Base-by-base conservation (phyloP, 306 rosid species). In the Prunus mongolica region DNA sequence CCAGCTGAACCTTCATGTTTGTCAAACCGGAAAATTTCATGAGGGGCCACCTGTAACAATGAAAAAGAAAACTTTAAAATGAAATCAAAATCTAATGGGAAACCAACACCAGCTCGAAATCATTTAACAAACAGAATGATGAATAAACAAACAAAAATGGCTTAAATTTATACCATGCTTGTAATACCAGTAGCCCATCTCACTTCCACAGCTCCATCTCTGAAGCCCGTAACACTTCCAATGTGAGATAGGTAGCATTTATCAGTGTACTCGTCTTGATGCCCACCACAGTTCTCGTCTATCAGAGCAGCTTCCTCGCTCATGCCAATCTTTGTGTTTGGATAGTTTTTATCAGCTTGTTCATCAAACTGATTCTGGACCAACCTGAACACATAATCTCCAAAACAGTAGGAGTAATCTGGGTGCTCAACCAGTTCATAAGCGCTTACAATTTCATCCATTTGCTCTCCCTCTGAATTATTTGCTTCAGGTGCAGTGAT, bases 401-500 rank as follows among this genome's bases (percentile, higher is more conserved):
- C 98, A 68, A 88, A 87, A 82, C 82, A 88, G 85, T 78, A 89
- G 32, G 91, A 84, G 80, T 78, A 92, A 79, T 90, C 96, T 8
- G 97, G 97, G 89, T 92, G 99, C 85, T 96, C 98, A 12, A 87
- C 71, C 72, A 96, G 84, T 81, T 90, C 99, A 8, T 92, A 96
- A 45, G 99, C 93, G 80, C 99, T 96, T 77, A 96, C 89, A 73
- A 85, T 88, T 86, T 96, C 99, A 77, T 76, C 96, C 81, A 72
- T 46, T 55, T 60, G 22, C 8, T 82, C 84, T 83, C 74, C 87
- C 81, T 87, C 81, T 79, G 80, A 76, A 75, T 78, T 55, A 52
- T 62, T 84, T 38, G 71, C 70, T 85, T 75, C 78, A 12, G 89
- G 52, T 54, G 78, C 19, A 57, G 77, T 69, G 78, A 46, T 54